phyloP scores from a whole-genome alignment of 768 basidiomycete species.

The Mycena pura region DNA sequence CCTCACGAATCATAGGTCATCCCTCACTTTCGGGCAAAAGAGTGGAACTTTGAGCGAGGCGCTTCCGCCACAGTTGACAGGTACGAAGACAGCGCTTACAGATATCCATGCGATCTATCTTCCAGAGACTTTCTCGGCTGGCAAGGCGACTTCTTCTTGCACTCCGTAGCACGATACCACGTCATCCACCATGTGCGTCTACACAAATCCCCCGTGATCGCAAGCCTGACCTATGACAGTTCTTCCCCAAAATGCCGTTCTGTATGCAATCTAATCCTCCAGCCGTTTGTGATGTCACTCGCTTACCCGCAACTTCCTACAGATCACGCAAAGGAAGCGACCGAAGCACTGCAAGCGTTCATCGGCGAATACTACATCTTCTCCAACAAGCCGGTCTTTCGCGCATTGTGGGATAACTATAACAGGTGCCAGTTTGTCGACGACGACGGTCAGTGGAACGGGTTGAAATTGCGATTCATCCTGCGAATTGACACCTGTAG shows the following conservation, averaged over 20 bases:
- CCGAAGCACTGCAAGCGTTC: constrained; percentile 33
- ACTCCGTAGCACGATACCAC: constrained; percentile 66
- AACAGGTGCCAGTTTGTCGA: constrained; percentile 44
- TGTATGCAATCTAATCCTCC: constrained; percentile 23
- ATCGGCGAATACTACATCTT: constrained; percentile 38
- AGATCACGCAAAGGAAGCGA: constrained; percentile 38
- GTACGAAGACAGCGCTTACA: background rate
- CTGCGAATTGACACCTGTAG: background rate
- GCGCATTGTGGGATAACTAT: constrained; percentile 40
- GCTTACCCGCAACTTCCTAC: background rate
- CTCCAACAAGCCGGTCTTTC: constrained; percentile 36
- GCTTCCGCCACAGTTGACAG: constrained; percentile 55
- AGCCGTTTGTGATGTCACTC: background rate
- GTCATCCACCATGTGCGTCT: constrained; percentile 62
- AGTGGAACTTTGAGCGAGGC: constrained; percentile 56
- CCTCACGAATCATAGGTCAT: constrained; percentile 20
- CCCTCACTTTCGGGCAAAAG: constrained; percentile 53
- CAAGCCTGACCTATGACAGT: constrained; percentile 39
- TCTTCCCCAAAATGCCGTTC: constrained; percentile 68
- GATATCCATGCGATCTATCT: background rate
- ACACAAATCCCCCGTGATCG: background rate
- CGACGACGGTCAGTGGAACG: constrained; percentile 37
- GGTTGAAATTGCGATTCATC: background rate
- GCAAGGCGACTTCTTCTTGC: constrained; percentile 58
- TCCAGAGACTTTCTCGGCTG: constrained; percentile 51